phyloP scores from a whole-genome alignment of 2,329 filamentous ascomycete species.

The Mycosphaerella sp. region DNA sequence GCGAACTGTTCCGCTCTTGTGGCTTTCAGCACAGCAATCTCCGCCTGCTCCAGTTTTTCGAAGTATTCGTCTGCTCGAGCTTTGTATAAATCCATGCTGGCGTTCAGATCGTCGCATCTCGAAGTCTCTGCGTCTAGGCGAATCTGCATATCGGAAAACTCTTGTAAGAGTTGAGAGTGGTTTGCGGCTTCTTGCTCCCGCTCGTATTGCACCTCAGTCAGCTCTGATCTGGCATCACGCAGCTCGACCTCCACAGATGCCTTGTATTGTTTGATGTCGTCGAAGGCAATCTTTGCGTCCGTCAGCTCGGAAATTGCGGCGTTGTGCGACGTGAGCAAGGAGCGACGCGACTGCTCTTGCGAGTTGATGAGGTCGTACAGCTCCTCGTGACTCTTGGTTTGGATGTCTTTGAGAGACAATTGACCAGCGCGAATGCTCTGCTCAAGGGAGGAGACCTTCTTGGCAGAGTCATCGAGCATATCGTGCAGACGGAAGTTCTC shows the following conservation, averaged over 20 bases:
- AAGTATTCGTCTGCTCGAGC: conserved; percentile 92
- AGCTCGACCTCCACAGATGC: conserved; percentile 77
- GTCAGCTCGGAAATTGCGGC: conserved; percentile 76
- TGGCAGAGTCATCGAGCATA: conserved; percentile 87
- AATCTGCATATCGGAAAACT: conserved; percentile 91
- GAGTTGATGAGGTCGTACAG: conserved; percentile 87
- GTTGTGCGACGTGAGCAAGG: conserved; percentile 77
- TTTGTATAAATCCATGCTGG: conserved; percentile 85
- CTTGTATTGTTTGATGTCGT: conserved; percentile 77
- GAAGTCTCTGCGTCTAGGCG: conserved; percentile 83
- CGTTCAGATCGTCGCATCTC: conserved; percentile 73
- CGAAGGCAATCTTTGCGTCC: conserved; percentile 79
- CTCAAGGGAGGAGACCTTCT: conserved; percentile 86
- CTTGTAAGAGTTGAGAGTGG: conserved; percentile 79
- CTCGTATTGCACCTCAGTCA: conserved; percentile 70
- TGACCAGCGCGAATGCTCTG: conserved; percentile 81
- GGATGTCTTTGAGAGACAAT: conserved; percentile 81
- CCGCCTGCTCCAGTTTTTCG: conserved; percentile 91
- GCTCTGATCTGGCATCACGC: conserved; percentile 73
- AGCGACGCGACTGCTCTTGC: conserved; percentile 81
- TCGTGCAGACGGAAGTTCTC: conserved; percentile 89
- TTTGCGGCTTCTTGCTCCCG: conserved; percentile 84
- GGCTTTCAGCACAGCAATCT: conserved; percentile 91
- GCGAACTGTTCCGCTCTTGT: conserved; percentile 90
- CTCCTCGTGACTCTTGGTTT: conserved; percentile 90